These are phyloP conservation scores for Citrus glauca DNA, from an alignment of 345 rosid species.

Conservation along the genomic window DNA sequence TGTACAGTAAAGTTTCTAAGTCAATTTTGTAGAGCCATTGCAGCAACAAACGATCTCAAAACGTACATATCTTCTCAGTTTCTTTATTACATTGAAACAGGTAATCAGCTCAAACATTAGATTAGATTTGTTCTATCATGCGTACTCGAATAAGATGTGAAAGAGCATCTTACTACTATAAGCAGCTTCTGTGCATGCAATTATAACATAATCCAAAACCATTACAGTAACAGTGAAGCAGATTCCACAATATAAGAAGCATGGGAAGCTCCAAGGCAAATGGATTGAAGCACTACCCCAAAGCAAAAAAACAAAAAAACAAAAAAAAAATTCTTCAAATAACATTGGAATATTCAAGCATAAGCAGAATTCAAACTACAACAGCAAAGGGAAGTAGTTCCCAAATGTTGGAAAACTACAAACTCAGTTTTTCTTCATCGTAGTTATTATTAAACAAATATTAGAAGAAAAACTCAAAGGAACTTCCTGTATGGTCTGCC, in stretches of 20 bases:
- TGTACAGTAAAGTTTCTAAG: not conserved
- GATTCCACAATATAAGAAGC: not conserved
- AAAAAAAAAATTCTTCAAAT: not conserved
- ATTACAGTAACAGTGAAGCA: not conserved
- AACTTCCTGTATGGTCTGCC: constrained; percentile 86
- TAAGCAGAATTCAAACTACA: constrained; percentile 1
- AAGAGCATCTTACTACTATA: not conserved
- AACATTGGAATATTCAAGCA: not conserved
- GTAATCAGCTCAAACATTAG: not conserved
- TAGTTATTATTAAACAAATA: constrained; percentile 11
- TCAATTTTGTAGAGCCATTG: not conserved
- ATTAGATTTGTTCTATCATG: not conserved
- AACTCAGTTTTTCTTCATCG: constrained; percentile 5
- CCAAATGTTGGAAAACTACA: not conserved
- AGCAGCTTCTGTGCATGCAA: not conserved
- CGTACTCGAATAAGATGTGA: not conserved
- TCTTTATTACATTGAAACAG: not conserved
- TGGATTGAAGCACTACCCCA: not conserved
- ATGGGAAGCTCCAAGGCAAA: not conserved
- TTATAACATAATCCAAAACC: not conserved
- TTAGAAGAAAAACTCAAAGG: constrained; percentile 32
- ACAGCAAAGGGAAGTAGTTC: not conserved
- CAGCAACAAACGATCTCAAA: not conserved
- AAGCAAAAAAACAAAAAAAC: not conserved
- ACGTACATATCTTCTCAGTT: not conserved